Evolutionary conservation across 106 monocot species (phyloP), one percentile per base, ranked within the genome.

Genomic region (Platanthera zijinensis): DNA sequence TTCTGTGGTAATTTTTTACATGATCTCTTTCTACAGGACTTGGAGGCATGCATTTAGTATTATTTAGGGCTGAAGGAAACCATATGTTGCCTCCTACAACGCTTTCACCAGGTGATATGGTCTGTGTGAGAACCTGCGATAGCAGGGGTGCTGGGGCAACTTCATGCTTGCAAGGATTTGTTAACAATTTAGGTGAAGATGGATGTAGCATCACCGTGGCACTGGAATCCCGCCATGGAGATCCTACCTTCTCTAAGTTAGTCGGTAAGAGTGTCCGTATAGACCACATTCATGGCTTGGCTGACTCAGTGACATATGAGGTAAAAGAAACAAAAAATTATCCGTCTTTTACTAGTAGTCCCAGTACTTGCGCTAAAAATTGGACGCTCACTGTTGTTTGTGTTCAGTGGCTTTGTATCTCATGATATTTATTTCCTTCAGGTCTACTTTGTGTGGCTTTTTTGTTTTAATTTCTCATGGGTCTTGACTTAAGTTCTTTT

Each of bases 131-230:
- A 80, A 87, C 79, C 48, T 93, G 93, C 75, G 87, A 91, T 80
- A 90, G 81, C 48, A 82, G 84, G 71, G 96, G 93, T 76, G 90
- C 83, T 9, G 88, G 89, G 63, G 96, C 96, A 46, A 96, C 93
- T 77, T 90, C 93, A 67, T 90, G 85, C 75, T 87, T 91, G 90
- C 96, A 96, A 77, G 96, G 96, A 15, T 87, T 93, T 80, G 87
- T 96, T 46, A 86, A 96, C 73, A 96, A 87, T 80, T 83, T 96
- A 71, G 96, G 96, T 22, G 96, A 96, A 76, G 96, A 96, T 89
- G 96, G 96, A 57, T 91, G 93, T 62, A 96, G 93, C 75, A 96
- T 96, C 71, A 96, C 87, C 56, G 83, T 96, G 51, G 89, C 96
- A 80, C 78, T 96, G 70, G 96, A 96, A 80, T 96, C 96, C 48